Conservation (phyloP, 306 rosid species). For the Datisca glomerata region DNA sequence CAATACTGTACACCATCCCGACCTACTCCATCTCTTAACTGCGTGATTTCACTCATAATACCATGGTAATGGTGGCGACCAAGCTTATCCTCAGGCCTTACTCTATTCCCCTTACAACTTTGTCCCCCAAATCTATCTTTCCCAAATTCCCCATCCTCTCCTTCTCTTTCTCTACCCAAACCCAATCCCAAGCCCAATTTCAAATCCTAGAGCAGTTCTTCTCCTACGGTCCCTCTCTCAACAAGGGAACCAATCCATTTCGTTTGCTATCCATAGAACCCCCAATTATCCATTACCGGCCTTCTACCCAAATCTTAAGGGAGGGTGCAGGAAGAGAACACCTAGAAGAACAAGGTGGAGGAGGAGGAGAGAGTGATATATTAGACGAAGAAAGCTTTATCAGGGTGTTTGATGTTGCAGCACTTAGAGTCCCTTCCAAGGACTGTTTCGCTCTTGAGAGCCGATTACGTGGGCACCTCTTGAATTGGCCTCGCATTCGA, state of each 20-base stretch:
- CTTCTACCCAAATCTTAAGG: not conserved
- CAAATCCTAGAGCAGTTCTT: constrained; percentile 8
- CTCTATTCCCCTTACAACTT: constrained; percentile 16
- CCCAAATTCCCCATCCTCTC: constrained; percentile 11
- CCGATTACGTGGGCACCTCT: constrained; percentile 80
- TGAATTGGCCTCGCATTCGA: constrained; percentile 93
- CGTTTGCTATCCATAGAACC: constrained; percentile 9
- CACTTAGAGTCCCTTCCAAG: constrained; percentile 68
- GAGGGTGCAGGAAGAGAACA: not conserved
- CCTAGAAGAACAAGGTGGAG: constrained; percentile 4
- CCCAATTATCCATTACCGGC: constrained; percentile 4
- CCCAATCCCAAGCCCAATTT: constrained; percentile 13
- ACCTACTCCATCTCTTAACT: too few relatives aligned
- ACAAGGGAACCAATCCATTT: constrained; percentile 24
- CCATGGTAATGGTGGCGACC: constrained; percentile 6
- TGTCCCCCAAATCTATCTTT: constrained; percentile 17
- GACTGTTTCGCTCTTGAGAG: constrained; percentile 61
- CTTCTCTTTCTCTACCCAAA: constrained; percentile 11
- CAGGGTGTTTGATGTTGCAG: constrained; percentile 51
- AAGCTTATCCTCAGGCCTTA: constrained; percentile 22
- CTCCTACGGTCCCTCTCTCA: constrained; percentile 74
- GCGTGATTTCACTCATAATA: too few relatives aligned
- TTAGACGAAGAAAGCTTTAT: constrained; percentile 42
- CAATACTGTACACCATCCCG: too few relatives aligned
- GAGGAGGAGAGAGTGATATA: constrained; percentile 9